phyloP scores from a whole-genome alignment of 129 eudicot genomes.

The Saposhnikovia divaricata region DNA sequence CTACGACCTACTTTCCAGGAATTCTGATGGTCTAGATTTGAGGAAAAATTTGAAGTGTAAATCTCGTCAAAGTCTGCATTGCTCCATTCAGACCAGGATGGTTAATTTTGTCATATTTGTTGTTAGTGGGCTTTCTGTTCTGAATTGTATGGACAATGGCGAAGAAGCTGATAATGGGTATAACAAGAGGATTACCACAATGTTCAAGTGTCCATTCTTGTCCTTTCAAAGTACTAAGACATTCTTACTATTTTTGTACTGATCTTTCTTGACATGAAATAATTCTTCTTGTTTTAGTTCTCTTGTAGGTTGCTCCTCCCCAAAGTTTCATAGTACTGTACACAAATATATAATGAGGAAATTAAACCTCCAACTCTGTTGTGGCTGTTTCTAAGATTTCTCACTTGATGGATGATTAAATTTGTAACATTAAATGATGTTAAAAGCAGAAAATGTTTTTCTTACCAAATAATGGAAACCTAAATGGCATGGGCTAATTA shows the following conservation, averaged over 20 bases:
- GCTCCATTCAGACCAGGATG: conserved; percentile 23
- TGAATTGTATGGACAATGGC: conserved; percentile 39
- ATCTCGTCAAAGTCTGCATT: conserved; percentile 21
- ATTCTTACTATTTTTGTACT: neutral
- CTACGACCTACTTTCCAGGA: conserved; percentile 24
- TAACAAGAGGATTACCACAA: conserved; percentile 27
- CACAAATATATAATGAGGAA: neutral
- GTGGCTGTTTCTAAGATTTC: neutral
- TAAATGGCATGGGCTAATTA: neutral
- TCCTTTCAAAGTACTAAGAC: conserved; percentile 55
- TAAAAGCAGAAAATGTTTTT: neutral
- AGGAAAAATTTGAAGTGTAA: conserved; percentile 26
- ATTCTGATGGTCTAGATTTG: conserved; percentile 29
- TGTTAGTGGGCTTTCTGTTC: conserved; percentile 58
- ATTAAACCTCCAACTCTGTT: neutral
- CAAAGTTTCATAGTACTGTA: neutral
- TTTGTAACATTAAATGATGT: neutral
- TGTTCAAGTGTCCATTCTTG: conserved; percentile 41
- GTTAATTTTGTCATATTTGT: conserved; percentile 76
- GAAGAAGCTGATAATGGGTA: conserved; percentile 30
- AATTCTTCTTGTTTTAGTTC: too few species aligned
- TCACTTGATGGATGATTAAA: neutral
- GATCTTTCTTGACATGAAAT: neutral
- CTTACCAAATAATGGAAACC: neutral
- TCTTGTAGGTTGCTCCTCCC: too few species aligned